These are phyloP conservation scores for Physcia stellaris DNA, from an alignment of 495 filamentous ascomycete genomes.

Conservation along the genomic window DNA sequence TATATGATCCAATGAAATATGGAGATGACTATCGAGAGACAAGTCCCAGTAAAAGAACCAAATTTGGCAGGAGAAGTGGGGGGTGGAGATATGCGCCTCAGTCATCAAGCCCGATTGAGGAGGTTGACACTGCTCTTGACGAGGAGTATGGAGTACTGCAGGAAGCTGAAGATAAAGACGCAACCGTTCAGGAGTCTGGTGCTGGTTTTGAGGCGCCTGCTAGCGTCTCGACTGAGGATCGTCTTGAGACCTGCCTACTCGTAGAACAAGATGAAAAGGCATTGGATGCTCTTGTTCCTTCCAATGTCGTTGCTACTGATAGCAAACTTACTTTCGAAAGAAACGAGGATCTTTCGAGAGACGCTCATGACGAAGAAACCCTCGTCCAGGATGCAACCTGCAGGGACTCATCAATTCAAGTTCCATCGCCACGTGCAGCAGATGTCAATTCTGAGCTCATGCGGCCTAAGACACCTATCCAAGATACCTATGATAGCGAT, in stretches of 20 bases:
- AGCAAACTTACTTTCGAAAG: no score
- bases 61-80: constrained; percentile 52
- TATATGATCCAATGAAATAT: constrained; percentile 55
- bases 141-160: neutral
- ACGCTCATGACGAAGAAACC: no score
- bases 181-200: no score
- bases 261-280: neutral
- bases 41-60: constrained; percentile 55
- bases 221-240: neutral
- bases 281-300: neutral
- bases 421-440: no score
- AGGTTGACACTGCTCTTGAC: neutral
- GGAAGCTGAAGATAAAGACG: neutral
- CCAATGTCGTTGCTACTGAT: no score
- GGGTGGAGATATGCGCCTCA: constrained; percentile 60
- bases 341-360: no score
- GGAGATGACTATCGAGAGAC: constrained; percentile 49
- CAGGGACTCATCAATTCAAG: no score
- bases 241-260: neutral
- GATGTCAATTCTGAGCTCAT: no score
- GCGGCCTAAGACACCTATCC: no score
- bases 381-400: no score
- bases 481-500: no score
- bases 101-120: constrained; percentile 49
- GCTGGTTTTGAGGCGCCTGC: no score